phyloP scores from a whole-genome alignment of 352 stramenopile genomes.

The Phytophthora foliorum region DNA sequence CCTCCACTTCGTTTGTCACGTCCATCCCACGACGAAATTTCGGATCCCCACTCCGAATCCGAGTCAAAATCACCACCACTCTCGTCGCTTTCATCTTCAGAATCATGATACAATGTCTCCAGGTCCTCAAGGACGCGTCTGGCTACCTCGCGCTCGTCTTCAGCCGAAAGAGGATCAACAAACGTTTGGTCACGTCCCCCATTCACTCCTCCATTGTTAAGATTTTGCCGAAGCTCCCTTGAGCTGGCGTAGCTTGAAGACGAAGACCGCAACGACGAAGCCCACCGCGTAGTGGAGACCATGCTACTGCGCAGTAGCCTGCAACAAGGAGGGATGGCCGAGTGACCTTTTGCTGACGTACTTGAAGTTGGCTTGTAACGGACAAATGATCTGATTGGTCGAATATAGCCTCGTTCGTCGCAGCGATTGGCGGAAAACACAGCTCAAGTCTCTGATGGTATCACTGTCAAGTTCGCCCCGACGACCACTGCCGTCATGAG shows the following conservation, averaged over 20 bases:
- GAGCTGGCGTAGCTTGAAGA: constrained; percentile 13
- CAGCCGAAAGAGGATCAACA: constrained; percentile 8
- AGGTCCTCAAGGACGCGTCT: constrained; percentile 58
- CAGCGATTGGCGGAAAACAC: constrained; percentile 21
- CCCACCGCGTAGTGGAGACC: constrained; percentile 25
- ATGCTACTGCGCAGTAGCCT: constrained; percentile 13
- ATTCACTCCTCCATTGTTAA: not conserved
- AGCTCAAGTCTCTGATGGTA: constrained; percentile 2
- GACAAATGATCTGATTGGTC: constrained; percentile 27
- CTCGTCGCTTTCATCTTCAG: constrained; percentile 11
- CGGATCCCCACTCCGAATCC: constrained; percentile 18
- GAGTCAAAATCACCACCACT: constrained; percentile 14
- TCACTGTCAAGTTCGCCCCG: not conserved
- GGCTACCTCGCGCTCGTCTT: constrained; percentile 38
- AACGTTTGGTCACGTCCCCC: not conserved
- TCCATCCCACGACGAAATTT: constrained; percentile 4
- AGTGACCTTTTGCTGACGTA: constrained; percentile 26
- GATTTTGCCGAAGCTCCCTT: not conserved
- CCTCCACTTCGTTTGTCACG: constrained; percentile 5
- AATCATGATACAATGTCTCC: constrained; percentile 55
- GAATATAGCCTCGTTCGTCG: not conserved
- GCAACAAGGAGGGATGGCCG: too few species aligned
- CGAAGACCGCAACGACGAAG: constrained; percentile 11
- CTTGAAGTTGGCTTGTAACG: constrained; percentile 38
- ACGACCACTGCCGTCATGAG: constrained; percentile 37